Conservation (phyloP, 805 yeast species). For the Tetrapisispora arboricola region DNA sequence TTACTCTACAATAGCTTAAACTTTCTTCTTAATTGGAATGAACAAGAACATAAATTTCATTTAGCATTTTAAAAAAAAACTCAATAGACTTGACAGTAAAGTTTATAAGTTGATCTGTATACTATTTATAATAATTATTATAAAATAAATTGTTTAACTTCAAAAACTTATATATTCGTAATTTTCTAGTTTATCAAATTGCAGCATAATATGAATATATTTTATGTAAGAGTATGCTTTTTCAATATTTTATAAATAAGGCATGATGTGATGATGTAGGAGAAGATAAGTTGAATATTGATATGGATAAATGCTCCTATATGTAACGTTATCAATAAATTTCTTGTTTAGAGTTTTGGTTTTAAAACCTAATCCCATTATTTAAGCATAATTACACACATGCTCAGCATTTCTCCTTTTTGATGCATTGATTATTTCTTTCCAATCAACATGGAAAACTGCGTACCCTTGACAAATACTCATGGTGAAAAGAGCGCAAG, state of each 20-base stretch:
- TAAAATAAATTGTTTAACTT: not conserved
- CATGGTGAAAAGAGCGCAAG: conserved; percentile 26
- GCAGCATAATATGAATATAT: not conserved
- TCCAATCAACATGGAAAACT: conserved; percentile 28
- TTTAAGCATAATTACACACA: not conserved
- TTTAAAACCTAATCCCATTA: not conserved
- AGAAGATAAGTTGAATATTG: no score
- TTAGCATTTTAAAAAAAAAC: conserved; percentile 2
- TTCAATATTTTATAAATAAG: no score
- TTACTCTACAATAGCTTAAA: not conserved
- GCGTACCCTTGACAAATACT: conserved; percentile 28
- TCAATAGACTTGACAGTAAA: not conserved
- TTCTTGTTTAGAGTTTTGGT: not conserved
- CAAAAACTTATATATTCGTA: no score
- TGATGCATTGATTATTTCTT: conserved; percentile 21
- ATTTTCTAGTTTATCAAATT: not conserved
- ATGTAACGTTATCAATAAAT: no score
- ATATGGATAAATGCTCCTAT: not conserved
- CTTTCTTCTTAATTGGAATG: not conserved
- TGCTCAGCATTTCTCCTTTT: conserved; percentile 21
- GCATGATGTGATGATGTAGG: no score
- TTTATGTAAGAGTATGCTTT: not conserved
- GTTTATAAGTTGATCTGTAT: conserved; percentile 1
- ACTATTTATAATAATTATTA: not conserved
- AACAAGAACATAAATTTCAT: not conserved